These are phyloP conservation scores for Penicillium odoratum DNA, from an alignment of 495 filamentous ascomycete species.

Conservation along the genomic window DNA sequence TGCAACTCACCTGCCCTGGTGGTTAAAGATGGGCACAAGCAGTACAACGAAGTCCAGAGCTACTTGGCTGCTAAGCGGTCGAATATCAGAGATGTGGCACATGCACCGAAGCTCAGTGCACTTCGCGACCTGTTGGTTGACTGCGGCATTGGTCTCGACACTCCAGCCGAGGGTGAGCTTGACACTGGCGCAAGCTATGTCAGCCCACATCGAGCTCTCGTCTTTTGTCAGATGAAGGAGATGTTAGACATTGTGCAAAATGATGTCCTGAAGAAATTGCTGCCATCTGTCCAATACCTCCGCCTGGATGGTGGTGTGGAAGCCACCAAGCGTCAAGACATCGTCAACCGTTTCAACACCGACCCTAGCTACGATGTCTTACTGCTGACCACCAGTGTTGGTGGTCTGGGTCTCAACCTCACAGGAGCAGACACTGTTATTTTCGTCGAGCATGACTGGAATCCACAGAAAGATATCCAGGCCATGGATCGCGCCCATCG, in stretches of 20 bases:
- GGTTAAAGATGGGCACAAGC: constrained; percentile 88
- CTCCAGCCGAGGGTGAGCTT: constrained; percentile 54
- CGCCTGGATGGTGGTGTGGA: constrained; percentile 92
- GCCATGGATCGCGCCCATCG: constrained; percentile 98
- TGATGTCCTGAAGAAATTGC: constrained; percentile 78
- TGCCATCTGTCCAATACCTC: constrained; percentile 85
- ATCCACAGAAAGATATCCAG: constrained; percentile 97
- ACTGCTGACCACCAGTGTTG: constrained; percentile 90
- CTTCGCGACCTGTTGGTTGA: constrained; percentile 88
- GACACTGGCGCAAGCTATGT: constrained; percentile 76
- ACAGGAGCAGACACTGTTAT: constrained; percentile 98
- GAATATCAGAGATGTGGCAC: constrained; percentile 75
- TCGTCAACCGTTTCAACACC: constrained; percentile 97
- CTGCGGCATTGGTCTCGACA: constrained; percentile 83
- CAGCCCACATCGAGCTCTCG: constrained; percentile 89
- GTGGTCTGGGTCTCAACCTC: constrained; percentile 90
- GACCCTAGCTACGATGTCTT: constrained; percentile 94
- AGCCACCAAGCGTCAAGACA: constrained; percentile 85
- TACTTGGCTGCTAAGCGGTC: constrained; percentile 68
- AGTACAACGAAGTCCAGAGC: constrained; percentile 80
- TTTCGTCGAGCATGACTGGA: constrained; percentile 99
- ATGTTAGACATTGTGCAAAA: constrained; percentile 98
- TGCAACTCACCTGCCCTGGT: constrained; percentile 97
- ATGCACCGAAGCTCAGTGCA: constrained; percentile 91
- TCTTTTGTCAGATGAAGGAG: constrained; percentile 99